These are phyloP conservation scores for Boletus vermiculosoides DNA, from an alignment of 768 basidiomycete genomes.

Conservation along the genomic window DNA sequence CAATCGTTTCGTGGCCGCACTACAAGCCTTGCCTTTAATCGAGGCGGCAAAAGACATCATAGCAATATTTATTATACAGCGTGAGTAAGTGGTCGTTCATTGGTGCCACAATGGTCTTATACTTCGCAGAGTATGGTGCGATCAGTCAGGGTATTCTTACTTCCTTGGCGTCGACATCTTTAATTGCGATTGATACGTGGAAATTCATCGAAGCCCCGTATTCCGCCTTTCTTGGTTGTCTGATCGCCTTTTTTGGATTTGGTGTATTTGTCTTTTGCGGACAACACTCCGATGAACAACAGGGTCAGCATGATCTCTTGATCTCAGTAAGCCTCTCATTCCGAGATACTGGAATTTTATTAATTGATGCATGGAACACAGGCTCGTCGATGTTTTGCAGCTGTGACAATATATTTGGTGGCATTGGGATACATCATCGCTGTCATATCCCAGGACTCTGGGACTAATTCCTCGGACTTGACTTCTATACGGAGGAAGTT, in stretches of 20 bases:
- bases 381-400: constrained; percentile 6
- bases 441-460: neutral
- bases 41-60: constrained; percentile 20
- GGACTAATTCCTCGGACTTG: constrained; percentile 1
- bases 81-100: constrained; percentile 16
- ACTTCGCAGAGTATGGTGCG: constrained; percentile 31
- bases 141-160: constrained; percentile 23
- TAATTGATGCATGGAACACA: neutral
- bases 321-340: constrained; percentile 12
- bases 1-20: constrained; percentile 8
- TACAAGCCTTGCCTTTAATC: constrained; percentile 13
- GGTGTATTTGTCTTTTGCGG: neutral
- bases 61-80: constrained; percentile 21
- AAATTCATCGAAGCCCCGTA: constrained; percentile 1
- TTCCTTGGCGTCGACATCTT: constrained; percentile 8
- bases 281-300: neutral
- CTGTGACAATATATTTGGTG: neutral
- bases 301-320: constrained; percentile 4
- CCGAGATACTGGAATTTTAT: neutral
- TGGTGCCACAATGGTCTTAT: neutral
- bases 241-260: constrained; percentile 17
- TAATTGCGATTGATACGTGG: constrained; percentile 12
- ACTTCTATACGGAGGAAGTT: neutral
- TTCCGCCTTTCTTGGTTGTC: constrained; percentile 18
- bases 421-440: constrained; percentile 8